Percentiles rank a stretch among this genome's conserved stretches.
These are phyloP conservation scores for Silene noctiflora DNA, from an alignment of 179 eudicot species.

Conservation along the genomic window DNA sequence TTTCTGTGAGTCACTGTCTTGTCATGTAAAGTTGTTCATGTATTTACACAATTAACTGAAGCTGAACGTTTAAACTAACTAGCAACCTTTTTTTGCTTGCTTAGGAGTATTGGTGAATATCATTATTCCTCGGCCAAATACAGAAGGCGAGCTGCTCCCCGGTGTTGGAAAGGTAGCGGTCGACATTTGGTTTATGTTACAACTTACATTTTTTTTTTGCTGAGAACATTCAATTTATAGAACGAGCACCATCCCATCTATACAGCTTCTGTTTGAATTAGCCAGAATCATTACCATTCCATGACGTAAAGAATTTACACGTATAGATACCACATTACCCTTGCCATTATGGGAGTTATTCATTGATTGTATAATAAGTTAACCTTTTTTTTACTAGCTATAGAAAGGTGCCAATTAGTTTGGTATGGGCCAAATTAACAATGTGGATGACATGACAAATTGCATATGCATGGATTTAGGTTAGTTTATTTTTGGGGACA, in stretches of 20 bases:
- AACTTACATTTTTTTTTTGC: too few species aligned
- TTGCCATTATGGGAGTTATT: background rate
- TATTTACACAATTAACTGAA: background rate
- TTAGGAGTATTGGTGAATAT: slow-evolving; percentile 56
- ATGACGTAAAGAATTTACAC: background rate
- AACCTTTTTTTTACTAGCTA: background rate
- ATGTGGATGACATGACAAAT: background rate
- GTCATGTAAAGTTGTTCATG: background rate
- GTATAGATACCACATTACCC: background rate
- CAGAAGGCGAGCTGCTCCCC: slow-evolving; percentile 38
- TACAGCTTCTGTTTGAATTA: background rate
- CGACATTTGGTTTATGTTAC: background rate
- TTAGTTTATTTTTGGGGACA: background rate
- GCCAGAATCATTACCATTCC: background rate
- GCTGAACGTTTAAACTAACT: slow-evolving; percentile 7
- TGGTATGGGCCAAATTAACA: background rate
- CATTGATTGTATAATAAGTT: background rate
- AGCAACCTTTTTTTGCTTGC: slow-evolving; percentile 9
- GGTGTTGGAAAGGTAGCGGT: slow-evolving; percentile 74
- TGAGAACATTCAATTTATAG: background rate
- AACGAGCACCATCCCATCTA: background rate
- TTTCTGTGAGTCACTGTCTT: background rate
- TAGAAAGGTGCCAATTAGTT: background rate
- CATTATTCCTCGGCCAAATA: slow-evolving; percentile 60
- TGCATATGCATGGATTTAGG: background rate